Evolutionary conservation across 83 land plant genomes (phyloP).

Genomic region (Picea abies): DNA sequence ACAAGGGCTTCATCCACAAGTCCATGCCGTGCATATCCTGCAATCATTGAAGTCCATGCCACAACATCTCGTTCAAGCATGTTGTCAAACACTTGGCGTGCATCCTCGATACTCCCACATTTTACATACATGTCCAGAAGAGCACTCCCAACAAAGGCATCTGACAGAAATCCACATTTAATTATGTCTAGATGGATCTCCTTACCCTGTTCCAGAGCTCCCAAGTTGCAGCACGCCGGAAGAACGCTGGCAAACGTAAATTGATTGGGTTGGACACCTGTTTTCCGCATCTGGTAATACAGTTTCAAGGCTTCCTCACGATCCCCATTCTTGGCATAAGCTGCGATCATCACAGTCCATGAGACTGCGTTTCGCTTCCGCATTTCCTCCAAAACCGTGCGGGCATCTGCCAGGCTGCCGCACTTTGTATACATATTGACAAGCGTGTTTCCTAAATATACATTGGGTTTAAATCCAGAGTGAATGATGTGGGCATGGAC

Average conservation of each 20-base stretch:
- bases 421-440: not conserved
- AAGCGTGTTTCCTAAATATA: not conserved
- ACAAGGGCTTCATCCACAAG: too few relatives aligned
- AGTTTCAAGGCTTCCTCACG: constrained; percentile 14
- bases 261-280: constrained; percentile 18
- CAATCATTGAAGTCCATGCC: not conserved
- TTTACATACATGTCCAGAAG: not conserved
- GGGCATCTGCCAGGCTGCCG: constrained; percentile 5
- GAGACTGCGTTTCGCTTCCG: constrained; percentile 12
- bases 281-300: constrained; percentile 8
- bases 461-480: not conserved
- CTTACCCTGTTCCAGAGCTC: not conserved
- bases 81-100: not conserved
- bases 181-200: not conserved
- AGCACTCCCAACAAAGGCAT: not conserved
- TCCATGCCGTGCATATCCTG: constrained; percentile 7
- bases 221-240: constrained; percentile 26
- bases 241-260: constrained; percentile 21
- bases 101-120: not conserved
- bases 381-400: constrained; percentile 17
- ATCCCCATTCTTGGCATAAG: constrained; percentile 26
- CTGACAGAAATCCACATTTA: not conserved
- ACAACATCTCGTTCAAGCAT: not conserved
- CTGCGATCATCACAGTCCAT: constrained; percentile 21
- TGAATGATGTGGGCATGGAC: not conserved